Evolutionary conservation across 805 yeast genomes (phyloP).

Genomic region (Candida nitratophila): DNA sequence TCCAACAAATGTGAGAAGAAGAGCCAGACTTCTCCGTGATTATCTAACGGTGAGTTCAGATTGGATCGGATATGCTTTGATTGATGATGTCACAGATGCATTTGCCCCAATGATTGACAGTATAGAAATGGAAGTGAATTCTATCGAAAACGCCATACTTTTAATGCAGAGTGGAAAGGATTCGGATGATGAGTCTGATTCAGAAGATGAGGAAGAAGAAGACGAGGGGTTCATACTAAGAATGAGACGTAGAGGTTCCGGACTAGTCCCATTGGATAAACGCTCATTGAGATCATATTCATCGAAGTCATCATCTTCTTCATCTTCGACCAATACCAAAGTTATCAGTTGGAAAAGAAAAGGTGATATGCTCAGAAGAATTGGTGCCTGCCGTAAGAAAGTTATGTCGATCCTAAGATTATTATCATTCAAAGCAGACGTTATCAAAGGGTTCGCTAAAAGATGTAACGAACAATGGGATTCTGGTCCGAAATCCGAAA

Average conservation of each 20-base stretch:
- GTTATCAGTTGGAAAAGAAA: constrained; percentile 77
- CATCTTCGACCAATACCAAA: constrained; percentile 32
- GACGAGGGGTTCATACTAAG: constrained; percentile 26
- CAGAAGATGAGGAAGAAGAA: constrained; percentile 32
- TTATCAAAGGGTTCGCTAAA: constrained; percentile 92
- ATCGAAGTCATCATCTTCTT: constrained; percentile 11
- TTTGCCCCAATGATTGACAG: constrained; percentile 95
- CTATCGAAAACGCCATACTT: constrained; percentile 89
- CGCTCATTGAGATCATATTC: constrained; percentile 14
- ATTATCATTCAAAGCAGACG: constrained; percentile 91
- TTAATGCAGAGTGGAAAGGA: constrained; percentile 70
- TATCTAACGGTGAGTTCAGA: constrained; percentile 87
- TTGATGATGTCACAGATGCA: constrained; percentile 96
- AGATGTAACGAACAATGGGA: constrained; percentile 83
- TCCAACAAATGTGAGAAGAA: constrained; percentile 89
- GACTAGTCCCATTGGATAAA: constrained; percentile 10
- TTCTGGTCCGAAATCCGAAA: constrained; percentile 73
- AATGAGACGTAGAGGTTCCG: constrained; percentile 22
- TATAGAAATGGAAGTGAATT: constrained; percentile 89
- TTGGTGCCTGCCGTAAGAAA: constrained; percentile 91
- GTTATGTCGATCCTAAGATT: constrained; percentile 87
- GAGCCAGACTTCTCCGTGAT: constrained; percentile 82
- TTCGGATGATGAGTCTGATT: constrained; percentile 35
- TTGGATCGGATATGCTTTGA: constrained; percentile 95
- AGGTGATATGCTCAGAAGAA: constrained; percentile 91